phyloP scores from a whole-genome alignment of 2,329 filamentous ascomycete species.

The Aspergillaceae sp. region DNA sequence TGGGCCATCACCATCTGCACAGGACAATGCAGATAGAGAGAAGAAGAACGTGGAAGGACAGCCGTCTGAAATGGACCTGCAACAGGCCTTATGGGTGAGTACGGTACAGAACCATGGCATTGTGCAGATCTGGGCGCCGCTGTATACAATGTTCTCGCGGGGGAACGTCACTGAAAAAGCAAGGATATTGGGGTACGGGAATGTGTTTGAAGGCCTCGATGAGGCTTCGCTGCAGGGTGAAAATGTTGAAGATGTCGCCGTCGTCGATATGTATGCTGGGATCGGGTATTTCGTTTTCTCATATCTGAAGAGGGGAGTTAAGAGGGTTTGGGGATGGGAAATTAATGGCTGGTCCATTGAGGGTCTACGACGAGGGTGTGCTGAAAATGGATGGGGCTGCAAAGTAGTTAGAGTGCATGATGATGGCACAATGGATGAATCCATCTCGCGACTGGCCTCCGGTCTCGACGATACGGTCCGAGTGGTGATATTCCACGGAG shows the following conservation, averaged over 20 bases:
- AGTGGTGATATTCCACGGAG: slow-evolving; percentile 61
- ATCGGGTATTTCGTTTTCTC: slow-evolving; percentile 92
- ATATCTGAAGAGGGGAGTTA: slow-evolving; percentile 63
- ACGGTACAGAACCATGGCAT: slow-evolving; percentile 70
- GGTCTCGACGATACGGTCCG: slow-evolving; percentile 37
- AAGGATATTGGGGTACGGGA: slow-evolving; percentile 50
- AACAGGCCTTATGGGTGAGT: slow-evolving; percentile 65
- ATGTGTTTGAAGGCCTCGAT: slow-evolving; percentile 26
- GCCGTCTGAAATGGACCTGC: slow-evolving; percentile 48
- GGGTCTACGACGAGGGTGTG: slow-evolving; percentile 66
- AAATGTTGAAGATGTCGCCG: slow-evolving; percentile 23
- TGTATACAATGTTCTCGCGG: slow-evolving; percentile 88
- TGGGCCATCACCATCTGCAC: slow-evolving; percentile 40
- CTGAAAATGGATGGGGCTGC: slow-evolving; percentile 58
- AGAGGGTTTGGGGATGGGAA: slow-evolving; percentile 74
- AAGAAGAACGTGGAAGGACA: slow-evolving; percentile 5
- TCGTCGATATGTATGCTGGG: slow-evolving; percentile 78
- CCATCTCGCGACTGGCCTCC: slow-evolving; percentile 25
- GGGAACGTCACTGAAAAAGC: slow-evolving; percentile 88
- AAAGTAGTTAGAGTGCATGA: slow-evolving; percentile 43
- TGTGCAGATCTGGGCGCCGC: slow-evolving; percentile 74
- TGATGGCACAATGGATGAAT: slow-evolving; percentile 17
- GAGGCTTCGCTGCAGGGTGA: slow-evolving; percentile 16
- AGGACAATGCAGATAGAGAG: slow-evolving; percentile 7
- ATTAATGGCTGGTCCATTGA: slow-evolving; percentile 83